Base-by-base conservation (phyloP, 192 early-diverging fungal species). In the Umbelopsis isabellina region DNA sequence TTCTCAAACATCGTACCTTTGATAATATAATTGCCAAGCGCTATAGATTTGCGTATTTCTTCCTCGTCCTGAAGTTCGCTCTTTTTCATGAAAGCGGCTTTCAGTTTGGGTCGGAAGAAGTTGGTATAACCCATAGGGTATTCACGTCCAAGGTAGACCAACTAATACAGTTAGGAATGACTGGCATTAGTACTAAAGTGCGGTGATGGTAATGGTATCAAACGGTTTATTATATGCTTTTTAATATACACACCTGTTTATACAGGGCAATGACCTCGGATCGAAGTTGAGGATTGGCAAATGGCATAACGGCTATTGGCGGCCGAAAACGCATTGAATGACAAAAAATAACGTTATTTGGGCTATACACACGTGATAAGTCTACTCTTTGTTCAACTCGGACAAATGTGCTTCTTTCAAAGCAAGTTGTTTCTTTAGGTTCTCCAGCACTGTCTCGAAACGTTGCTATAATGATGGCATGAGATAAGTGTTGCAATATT, bases 401-500 rank as follows among this genome's bases (percentile, higher is more conserved):
- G 80, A 80, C 37, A 92, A 75, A 61, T 90, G 84, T n/a, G 78
- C 79, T 46, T 79, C 78, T 76, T 91, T 92, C 45, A 87, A 73
- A 45, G 82, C 74, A 46, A 90, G 71, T 68, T 92, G 85, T 50
- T 82, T 81, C 20, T 80, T 78, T 53, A 94, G 74, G 20, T 82
- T 85, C 27, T 78, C 72, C 25, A 92, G 75, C 30, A 85, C 88
- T 10, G 82, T 83, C 66, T 90, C 87, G 52, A 94, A 92, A 7
- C 92, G 90, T 73, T 80, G 84, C 91, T 68, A 65, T n/a, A 20
- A 68, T 33, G 51, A 23, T 21, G 23, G 47, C 9, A 13, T 45
- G 30, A 45, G 35, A 47, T 44, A 23, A 55, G 48, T 65, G 50
- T 20, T 7, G 47, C 46, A 25, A n/a, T 21, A 25, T 64, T 1